Base-by-base conservation (phyloP, 495 filamentous ascomycete species). In the Copromyces sp. region DNA sequence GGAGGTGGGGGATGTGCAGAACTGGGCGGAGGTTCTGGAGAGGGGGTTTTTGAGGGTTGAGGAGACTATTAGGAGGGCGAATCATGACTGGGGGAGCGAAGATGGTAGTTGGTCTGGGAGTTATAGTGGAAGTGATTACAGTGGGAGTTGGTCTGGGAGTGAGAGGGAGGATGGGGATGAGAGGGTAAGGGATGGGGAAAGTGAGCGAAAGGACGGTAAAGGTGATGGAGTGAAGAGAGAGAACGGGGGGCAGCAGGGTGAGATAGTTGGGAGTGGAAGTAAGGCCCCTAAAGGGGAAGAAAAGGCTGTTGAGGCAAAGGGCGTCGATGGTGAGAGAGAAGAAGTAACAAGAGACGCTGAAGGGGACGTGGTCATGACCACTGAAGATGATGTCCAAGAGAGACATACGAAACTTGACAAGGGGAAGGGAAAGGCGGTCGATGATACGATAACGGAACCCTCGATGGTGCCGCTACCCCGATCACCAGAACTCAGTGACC, bases 1-100 rank as follows among this genome's bases (percentile, higher is more conserved):
- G 84, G 93, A 97, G 87, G 88, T 97, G 77, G 95, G 95, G 39
- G 93, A 98, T 47, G 89, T 98, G 81, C 95, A 98, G 88, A 97
- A 97, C 80, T 98, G 94, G 94, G 95, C 95, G 47, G 95, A 99
- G 88, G 87, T 97, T 85, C 86, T 98, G 77, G 95, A 99, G 86
- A 81, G 93, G 80, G 95, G 98, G 83, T 87, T 99, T 74, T 78
- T 94, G 77, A 89, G 96, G 73, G 78, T 99, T 44, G 94, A 96
- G 83, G 94, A 97, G 87, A 93, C 93, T 70, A 77, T 97, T 80
- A 82, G 91, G 78, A 79, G 92, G 73, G 93, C 87, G 9, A 80
- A 80, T 42, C 24, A 24, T 24, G 24, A 24, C 24, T 24, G 24
- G 83, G 86, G 70, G 86, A 81, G 11, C 44, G 69, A 71, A 45